Evolutionary conservation across 805 yeast genomes (phyloP).

Genomic region (Diddensiella santjacobensis): DNA sequence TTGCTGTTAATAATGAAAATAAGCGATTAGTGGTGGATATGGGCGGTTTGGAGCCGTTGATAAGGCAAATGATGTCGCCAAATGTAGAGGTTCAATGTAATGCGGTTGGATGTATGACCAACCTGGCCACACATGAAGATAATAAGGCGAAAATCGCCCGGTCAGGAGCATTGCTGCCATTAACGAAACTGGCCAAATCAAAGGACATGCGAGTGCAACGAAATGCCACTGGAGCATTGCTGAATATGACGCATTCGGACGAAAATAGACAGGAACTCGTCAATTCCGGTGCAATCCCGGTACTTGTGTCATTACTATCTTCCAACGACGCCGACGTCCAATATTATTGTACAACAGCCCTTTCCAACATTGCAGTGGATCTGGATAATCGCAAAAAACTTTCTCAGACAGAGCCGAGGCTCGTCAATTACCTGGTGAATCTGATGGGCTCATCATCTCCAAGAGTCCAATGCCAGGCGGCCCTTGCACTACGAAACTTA

Average conservation of each 20-base stretch:
- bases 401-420: conserved; percentile 86
- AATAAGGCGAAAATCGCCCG: conserved; percentile 94
- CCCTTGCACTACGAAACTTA: conserved; percentile 88
- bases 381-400: conserved; percentile 83
- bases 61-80: conserved; percentile 95
- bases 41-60: conserved; percentile 96
- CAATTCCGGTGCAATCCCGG: conserved; percentile 97
- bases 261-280: conserved; percentile 96
- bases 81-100: conserved; percentile 98
- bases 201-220: conserved; percentile 95
- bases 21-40: conserved; percentile 90
- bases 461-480: conserved; percentile 97
- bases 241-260: conserved; percentile 96
- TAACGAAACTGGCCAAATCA: conserved; percentile 90
- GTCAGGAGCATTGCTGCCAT: conserved; percentile 91
- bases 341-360: conserved; percentile 95
- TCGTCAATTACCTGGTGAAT: conserved; percentile 80
- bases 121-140: conserved; percentile 95
- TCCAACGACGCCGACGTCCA: conserved; percentile 95
- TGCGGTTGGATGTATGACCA: conserved; percentile 98
- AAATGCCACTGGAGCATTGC: conserved; percentile 96
- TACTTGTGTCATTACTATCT: conserved; percentile 78
- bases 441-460: conserved; percentile 92
- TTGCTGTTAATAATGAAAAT: conserved; percentile 96
- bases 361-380: conserved; percentile 96